phyloP scores from a whole-genome alignment of 2,329 filamentous ascomycete genomes.

The Talaromyces atroroseus region DNA sequence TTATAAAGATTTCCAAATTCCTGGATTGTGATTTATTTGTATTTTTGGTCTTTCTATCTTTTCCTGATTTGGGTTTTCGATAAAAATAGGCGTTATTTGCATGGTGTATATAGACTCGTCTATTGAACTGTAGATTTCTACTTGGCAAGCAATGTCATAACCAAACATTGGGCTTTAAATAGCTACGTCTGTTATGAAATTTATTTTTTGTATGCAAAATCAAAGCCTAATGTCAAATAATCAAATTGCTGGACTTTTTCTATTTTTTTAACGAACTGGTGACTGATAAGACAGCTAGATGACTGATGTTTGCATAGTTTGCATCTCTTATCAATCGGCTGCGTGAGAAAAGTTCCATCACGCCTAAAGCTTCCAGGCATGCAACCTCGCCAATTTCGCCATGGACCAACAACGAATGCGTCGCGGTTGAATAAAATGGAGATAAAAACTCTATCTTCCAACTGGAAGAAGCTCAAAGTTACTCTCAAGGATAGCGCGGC shows the following conservation, averaged over 20 bases:
- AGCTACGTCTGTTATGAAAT: neutral
- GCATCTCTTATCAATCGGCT: slow-evolving; percentile 9
- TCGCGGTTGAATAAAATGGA: slow-evolving; percentile 30
- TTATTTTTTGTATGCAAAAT: neutral
- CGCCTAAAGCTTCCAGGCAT: neutral
- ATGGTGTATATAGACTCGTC: slow-evolving; percentile 3
- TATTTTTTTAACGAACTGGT: neutral
- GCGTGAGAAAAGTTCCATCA: slow-evolving; percentile 8
- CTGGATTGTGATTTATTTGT: slow-evolving; percentile 19
- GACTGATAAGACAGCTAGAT: neutral
- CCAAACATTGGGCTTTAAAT: neutral
- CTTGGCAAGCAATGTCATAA: neutral
- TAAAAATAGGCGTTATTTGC: slow-evolving; percentile 6
- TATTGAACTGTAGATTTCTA: neutral
- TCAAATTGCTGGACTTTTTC: neutral
- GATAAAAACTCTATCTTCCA: slow-evolving; percentile 41
- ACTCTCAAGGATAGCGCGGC: slow-evolving; percentile 35
- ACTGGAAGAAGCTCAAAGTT: slow-evolving; percentile 48
- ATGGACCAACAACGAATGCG: neutral
- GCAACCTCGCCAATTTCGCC: neutral
- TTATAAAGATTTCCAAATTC: slow-evolving; percentile 83
- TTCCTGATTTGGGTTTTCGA: neutral
- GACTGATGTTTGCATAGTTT: slow-evolving; percentile 11
- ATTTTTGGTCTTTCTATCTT: neutral
- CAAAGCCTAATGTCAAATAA: neutral